Base-by-base conservation (phyloP, 2,329 filamentous ascomycete genomes). In the Clonostachys sp. region DNA sequence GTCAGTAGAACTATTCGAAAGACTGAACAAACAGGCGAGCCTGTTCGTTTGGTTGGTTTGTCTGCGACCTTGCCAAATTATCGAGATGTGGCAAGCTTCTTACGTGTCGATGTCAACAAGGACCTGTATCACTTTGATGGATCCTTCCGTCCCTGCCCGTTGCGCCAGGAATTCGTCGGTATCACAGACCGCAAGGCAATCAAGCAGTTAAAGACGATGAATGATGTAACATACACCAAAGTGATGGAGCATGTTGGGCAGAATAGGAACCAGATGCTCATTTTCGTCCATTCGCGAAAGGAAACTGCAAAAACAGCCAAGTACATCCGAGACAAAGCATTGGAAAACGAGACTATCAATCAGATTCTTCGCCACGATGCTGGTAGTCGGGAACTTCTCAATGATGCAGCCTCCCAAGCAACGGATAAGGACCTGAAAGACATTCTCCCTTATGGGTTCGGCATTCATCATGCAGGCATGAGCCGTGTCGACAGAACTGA, bases 171-270 rank as follows among this genome's bases (percentile, higher is more conserved):
- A 65, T 99, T 97, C 61, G 89, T 99, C 55, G 94, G 94, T 46
- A 88, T 99, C 41, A 96, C 92, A 0, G 94, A 99, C 57, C 95
- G 94, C 72, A 97, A 97, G 66, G 89, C 94, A 6, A 99, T 99
- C 71, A 99, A 97, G 70, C 94, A 99, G 66, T 75, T 99, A 47
- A 96, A 97, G 77, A 95, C 89, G 1, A 99, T 99, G 94, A 99
- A 99, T 61, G 94, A 99, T 58, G 91, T 99, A 47, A 96, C 91
- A 49, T 99, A 99, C 67, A 95, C 86, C 54, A 99, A 99, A 67
- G 91, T 96, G 30, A 81, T 99, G 47, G 94, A 99, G 66, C 92
- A 97, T 62, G 92, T 96, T 33, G 94, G 94, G 7, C 85, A 87
- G 50, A 87, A 95, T 60, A 84, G 89, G 53, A 96, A 99, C 59